Percentiles rank a stretch among this genome's conserved stretches.
phyloP scores from a whole-genome alignment of 1,284 basidiomycete genomes.

The Tilletia setariae region DNA sequence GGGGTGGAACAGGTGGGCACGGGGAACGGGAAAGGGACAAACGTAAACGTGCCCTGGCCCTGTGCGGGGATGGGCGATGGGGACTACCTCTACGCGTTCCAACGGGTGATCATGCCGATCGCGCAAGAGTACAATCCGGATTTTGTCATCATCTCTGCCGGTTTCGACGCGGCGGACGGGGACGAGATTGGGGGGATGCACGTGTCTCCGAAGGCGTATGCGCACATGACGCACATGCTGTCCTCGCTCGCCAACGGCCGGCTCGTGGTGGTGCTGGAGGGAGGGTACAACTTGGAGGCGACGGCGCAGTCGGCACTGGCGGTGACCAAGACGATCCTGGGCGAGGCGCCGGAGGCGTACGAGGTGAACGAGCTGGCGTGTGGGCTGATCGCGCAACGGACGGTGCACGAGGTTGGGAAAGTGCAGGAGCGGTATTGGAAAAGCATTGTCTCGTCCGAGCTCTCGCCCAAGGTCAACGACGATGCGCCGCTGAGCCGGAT shows the following conservation, averaged over 20 bases:
- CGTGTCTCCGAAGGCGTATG: conserved; percentile 89
- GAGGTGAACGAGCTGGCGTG: conserved; percentile 62
- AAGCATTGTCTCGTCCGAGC: conserved; percentile 65
- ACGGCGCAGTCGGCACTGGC: conserved; percentile 82
- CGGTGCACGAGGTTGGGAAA: conserved; percentile 77
- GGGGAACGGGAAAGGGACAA: conserved; percentile 70
- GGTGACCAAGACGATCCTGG: conserved; percentile 78
- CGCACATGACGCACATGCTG: conserved; percentile 97
- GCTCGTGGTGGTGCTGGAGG: conserved; percentile 90
- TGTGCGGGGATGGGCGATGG: conserved; percentile 81
- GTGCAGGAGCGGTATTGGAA: conserved; percentile 90
- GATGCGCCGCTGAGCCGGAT: conserved; percentile 3
- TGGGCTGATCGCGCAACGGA: conserved; percentile 77
- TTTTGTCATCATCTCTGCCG: conserved; percentile 93
- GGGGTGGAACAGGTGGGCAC: conserved; percentile 78
- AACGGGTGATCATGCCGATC: conserved; percentile 93
- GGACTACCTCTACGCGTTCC: conserved; percentile 95
- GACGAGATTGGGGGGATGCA: conserved; percentile 86
- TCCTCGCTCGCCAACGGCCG: conserved; percentile 82
- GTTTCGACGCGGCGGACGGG: conserved; percentile 92
- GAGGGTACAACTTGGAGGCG: conserved; percentile 89
- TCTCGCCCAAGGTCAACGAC: conserved; percentile 1
- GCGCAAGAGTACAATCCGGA: conserved; percentile 94
- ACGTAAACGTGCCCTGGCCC: conserved; percentile 96
- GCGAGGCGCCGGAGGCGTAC: conserved; percentile 75